Evolutionary conservation across 164 flowering plant genomes (phyloP).

Genomic region (Aristolochia contorta): DNA sequence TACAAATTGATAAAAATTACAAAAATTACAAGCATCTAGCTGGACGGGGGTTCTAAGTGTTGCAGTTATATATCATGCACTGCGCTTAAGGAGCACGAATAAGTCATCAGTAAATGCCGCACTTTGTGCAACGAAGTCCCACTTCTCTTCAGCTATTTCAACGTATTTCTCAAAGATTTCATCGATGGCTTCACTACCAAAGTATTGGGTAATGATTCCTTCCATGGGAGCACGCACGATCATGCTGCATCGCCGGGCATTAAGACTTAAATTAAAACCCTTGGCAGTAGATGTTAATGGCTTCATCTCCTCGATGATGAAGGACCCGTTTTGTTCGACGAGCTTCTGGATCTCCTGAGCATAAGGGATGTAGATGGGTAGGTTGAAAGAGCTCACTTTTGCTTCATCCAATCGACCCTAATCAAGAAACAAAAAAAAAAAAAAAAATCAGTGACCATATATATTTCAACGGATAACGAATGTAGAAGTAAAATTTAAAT

Average conservation of each 20-base stretch:
- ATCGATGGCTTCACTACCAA: slow-evolving; percentile 3
- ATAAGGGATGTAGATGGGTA: slow-evolving; percentile 14
- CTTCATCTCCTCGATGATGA: slow-evolving; percentile 11
- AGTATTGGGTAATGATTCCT: too few species aligned
- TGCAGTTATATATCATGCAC: too few species aligned
- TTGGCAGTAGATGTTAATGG: not conserved
- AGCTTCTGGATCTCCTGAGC: slow-evolving; percentile 5
- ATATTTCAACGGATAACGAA: too few species aligned
- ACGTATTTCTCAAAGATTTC: slow-evolving; percentile 5
- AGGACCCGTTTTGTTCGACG: slow-evolving; percentile 9
- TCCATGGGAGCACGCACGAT: slow-evolving; percentile 1
- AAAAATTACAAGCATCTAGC: too few species aligned
- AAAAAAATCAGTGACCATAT: too few species aligned
- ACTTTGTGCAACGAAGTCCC: too few species aligned
- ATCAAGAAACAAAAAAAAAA: slow-evolving; percentile 7
- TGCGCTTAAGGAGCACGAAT: too few species aligned
- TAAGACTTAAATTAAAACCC: not conserved
- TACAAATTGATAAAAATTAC: too few species aligned
- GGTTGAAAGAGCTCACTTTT: slow-evolving; percentile 15
- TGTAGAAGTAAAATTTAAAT: too few species aligned
- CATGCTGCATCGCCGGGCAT: not conserved
- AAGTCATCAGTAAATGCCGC: too few species aligned
- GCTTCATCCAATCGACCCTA: slow-evolving; percentile 14
- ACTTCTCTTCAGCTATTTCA: slow-evolving; percentile 4
- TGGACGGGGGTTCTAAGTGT: too few species aligned